phyloP scores from a whole-genome alignment of 257 asterid genomes.

The Salvia splendens region DNA sequence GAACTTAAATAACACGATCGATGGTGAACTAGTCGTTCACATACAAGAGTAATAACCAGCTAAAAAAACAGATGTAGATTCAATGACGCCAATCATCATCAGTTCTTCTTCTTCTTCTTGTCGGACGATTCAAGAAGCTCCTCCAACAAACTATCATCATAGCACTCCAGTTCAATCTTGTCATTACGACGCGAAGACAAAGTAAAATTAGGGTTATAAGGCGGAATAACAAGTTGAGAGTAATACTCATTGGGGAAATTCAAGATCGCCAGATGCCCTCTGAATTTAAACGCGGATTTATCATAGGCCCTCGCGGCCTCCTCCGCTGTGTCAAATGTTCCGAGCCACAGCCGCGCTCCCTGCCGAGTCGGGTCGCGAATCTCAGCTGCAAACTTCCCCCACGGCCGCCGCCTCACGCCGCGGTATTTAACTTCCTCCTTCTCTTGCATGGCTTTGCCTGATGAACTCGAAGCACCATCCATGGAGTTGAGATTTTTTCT shows the following conservation, averaged over 20 bases:
- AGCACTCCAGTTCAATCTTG: conserved; percentile 55
- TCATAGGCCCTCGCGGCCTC: conserved; percentile 70
- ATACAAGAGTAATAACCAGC: too few relatives aligned
- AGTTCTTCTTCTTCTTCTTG: conserved; percentile 38
- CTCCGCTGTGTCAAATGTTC: conserved; percentile 67
- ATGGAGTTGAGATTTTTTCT: not conserved
- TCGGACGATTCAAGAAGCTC: conserved; percentile 53
- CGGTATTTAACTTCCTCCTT: conserved; percentile 52
- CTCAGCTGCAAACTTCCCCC: conserved; percentile 80
- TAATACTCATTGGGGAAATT: conserved; percentile 63
- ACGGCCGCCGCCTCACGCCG: conserved; percentile 60
- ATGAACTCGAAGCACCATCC: conserved; percentile 50
- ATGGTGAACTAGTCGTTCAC: too few relatives aligned
- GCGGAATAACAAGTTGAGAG: conserved; percentile 53
- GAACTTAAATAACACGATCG: not conserved
- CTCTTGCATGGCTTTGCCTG: conserved; percentile 55
- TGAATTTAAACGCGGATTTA: conserved; percentile 46
- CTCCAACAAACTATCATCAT: conserved; percentile 56
- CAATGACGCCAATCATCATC: not conserved
- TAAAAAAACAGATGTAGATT: not conserved
- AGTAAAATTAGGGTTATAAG: conserved; percentile 40
- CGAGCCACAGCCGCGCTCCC: conserved; percentile 63
- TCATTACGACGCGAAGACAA: conserved; percentile 21
- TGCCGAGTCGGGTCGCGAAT: conserved; percentile 61
- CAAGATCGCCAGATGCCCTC: conserved; percentile 62